These are phyloP conservation scores for Trichaptum fuscoviolaceum DNA, from an alignment of 768 basidiomycete genomes.

Conservation along the genomic window DNA sequence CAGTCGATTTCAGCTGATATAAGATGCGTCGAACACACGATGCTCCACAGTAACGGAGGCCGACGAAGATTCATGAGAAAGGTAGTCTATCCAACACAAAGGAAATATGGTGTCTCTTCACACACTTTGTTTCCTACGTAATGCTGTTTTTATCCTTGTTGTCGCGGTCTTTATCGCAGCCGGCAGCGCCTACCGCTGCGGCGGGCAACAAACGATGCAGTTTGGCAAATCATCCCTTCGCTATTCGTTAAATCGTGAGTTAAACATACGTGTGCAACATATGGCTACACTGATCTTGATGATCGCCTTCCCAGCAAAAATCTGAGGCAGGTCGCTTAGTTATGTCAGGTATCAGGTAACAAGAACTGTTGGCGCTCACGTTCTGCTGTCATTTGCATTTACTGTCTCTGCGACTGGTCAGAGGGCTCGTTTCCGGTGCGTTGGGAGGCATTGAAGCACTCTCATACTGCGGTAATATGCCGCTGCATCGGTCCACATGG, in stretches of 20 bases:
- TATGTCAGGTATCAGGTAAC: not conserved
- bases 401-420: not conserved
- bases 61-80: not conserved
- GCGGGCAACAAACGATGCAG: not conserved
- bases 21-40: not conserved
- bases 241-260: not conserved
- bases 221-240: not conserved
- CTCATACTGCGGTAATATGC: not conserved
- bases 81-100: not conserved
- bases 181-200: not conserved
- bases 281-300: not conserved
- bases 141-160: not conserved
- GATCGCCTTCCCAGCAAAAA: not conserved
- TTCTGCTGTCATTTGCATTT: not conserved
- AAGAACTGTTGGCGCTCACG: not conserved
- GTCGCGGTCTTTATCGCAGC: not conserved
- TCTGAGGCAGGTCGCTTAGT: not conserved
- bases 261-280: not conserved
- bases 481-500: not conserved
- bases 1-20: not conserved
- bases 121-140: not conserved
- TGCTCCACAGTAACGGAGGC: not conserved
- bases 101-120: no score
- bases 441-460: not conserved
- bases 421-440: not conserved